Conservation (phyloP, 306 rosid species). For the Lathyrus oleraceus region DNA sequence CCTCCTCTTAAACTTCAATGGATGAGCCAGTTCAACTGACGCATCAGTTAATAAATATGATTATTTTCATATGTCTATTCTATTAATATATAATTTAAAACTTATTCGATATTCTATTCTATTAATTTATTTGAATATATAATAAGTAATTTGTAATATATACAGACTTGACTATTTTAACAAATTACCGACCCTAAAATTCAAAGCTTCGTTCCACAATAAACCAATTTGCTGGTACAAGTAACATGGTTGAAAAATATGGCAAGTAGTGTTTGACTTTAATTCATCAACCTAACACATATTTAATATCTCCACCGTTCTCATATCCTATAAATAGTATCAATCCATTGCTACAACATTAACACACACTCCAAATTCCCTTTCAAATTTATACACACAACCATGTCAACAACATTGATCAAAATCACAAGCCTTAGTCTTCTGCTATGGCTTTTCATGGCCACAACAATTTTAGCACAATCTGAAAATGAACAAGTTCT, state of each 20-base stretch:
- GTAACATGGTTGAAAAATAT: neutral
- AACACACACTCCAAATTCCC: neutral
- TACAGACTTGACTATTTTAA: no score
- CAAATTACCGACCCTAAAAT: neutral
- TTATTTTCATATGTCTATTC: no score
- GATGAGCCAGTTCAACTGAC: no score
- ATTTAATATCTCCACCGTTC: neutral
- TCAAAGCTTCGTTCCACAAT: neutral
- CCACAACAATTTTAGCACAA: slow-evolving; percentile 38
- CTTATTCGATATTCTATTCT: no score
- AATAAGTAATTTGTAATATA: no score
- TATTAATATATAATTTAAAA: no score
- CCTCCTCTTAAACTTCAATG: no score
- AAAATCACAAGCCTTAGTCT: slow-evolving; percentile 21
- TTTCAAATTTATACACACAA: neutral
- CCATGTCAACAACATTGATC: slow-evolving; percentile 29
- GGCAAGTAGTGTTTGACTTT: slow-evolving; percentile 23
- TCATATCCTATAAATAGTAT: slow-evolving; percentile 16
- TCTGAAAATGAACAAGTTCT: slow-evolving; percentile 37
- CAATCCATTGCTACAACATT: neutral
- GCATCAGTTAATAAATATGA: no score
- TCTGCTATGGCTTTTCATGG: slow-evolving; percentile 28
- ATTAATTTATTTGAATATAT: no score
- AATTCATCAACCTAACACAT: slow-evolving; percentile 2
- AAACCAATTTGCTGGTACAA: neutral